phyloP scores from a whole-genome alignment of 208 protist genomes.

The Leptomonas seymouri region DNA sequence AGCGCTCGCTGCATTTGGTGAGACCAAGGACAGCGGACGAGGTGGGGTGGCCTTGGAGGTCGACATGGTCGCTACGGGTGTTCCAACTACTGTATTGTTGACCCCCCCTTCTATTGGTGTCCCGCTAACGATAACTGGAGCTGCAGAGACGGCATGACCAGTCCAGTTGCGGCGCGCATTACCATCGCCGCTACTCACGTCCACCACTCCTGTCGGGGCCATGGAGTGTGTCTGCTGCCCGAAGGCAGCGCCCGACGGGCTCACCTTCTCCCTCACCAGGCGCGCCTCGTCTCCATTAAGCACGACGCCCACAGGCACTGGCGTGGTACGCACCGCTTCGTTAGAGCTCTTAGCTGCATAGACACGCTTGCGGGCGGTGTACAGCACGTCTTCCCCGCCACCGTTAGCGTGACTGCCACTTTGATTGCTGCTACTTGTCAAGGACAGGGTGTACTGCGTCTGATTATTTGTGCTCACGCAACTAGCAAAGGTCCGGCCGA shows the following conservation, averaged over 20 bases:
- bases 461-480: slow-evolving; percentile 39
- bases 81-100: no score
- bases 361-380: slow-evolving; percentile 35
- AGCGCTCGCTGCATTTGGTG: no score
- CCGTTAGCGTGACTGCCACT: no score
- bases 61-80: background rate
- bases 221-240: background rate
- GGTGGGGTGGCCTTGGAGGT: background rate
- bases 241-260: background rate
- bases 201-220: background rate
- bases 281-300: background rate
- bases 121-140: background rate
- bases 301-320: background rate
- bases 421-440: slow-evolving; percentile 21
- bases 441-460: slow-evolving; percentile 33
- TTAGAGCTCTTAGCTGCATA: background rate
- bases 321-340: background rate
- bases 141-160: slow-evolving; percentile 9
- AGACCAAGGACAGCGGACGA: background rate
- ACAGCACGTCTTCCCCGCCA: slow-evolving; percentile 37
- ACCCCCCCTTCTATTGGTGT: no score
- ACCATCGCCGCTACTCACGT: background rate
- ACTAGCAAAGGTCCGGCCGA: slow-evolving; percentile 59
- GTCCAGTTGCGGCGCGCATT: background rate
- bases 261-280: background rate